Percentiles rank a stretch among this genome's conserved stretches.
These are phyloP conservation scores for Fusarium ambrosium DNA, from an alignment of 2,329 filamentous ascomycete genomes.

Conservation along the genomic window DNA sequence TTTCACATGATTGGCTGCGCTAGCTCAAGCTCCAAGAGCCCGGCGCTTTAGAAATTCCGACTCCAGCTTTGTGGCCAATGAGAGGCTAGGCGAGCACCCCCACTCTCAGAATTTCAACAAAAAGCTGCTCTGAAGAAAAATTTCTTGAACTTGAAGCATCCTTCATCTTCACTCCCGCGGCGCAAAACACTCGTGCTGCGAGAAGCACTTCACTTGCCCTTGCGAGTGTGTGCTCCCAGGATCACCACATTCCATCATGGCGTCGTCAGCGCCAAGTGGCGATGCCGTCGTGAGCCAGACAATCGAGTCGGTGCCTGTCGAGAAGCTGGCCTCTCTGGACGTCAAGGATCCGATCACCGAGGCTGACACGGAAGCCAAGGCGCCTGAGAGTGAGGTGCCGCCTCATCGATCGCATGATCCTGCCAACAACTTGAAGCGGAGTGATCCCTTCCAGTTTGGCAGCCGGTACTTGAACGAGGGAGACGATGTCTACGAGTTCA, in stretches of 20 bases:
- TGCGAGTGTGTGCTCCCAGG: conserved; percentile 45
- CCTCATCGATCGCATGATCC: conserved; percentile 80
- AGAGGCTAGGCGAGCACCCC: neutral
- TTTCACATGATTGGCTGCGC: conserved; percentile 38
- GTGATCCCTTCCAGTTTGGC: conserved; percentile 95
- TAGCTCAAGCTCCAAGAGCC: neutral
- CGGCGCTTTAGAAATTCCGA: conserved; percentile 30
- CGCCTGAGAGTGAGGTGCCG: conserved; percentile 54
- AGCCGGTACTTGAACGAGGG: conserved; percentile 85
- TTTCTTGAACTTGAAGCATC: conserved; percentile 38
- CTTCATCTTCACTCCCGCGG: conserved; percentile 36
- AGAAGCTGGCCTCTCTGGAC: conserved; percentile 45
- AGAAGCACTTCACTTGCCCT: conserved; percentile 37
- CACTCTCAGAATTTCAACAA: conserved; percentile 39
- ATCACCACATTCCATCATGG: conserved; percentile 36
- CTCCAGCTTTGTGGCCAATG: neutral
- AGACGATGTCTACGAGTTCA: conserved; percentile 96
- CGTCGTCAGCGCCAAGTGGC: conserved; percentile 43
- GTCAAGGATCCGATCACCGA: conserved; percentile 44
- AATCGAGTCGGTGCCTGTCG: conserved; percentile 35
- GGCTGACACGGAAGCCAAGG: conserved; percentile 27
- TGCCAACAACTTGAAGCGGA: conserved; percentile 82
- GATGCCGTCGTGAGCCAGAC: conserved; percentile 35
- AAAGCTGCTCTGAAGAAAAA: conserved; percentile 38
- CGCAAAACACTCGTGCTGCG: conserved; percentile 30